Conservation (phyloP, 1,284 basidiomycete genomes). For the Leccinum pachyderme region DNA sequence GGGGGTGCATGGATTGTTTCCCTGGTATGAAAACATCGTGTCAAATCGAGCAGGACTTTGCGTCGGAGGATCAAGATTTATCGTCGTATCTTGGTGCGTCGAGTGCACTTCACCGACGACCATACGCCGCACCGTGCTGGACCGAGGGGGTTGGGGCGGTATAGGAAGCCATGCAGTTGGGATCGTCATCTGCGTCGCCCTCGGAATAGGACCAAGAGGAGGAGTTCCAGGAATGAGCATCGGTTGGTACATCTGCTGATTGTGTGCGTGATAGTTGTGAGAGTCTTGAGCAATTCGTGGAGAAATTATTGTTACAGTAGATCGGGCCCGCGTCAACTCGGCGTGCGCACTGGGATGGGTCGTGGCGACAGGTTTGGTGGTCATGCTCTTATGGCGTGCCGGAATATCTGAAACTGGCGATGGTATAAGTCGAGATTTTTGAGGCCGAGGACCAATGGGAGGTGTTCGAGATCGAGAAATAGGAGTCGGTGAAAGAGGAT, state of each 20-base stretch:
- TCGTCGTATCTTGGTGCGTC: conserved; percentile 41
- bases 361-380: conserved; percentile 24
- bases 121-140: conserved; percentile 5
- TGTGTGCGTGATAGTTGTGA: conserved; percentile 34
- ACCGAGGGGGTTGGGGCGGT: conserved; percentile 6
- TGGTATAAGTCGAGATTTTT: conserved; percentile 36
- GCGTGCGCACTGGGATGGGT: conserved; percentile 18
- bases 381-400: conserved; percentile 34
- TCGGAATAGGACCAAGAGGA: conserved; percentile 7
- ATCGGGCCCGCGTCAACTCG: conserved; percentile 26
- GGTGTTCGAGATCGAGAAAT: conserved; percentile 43
- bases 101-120: conserved; percentile 25
- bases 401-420: conserved; percentile 30
- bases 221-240: conserved; percentile 29
- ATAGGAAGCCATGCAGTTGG: conserved; percentile 20
- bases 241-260: conserved; percentile 34
- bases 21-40: conserved; percentile 30
- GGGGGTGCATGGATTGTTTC: conserved; percentile 8
- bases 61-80: conserved; percentile 35
- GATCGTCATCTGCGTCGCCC: conserved; percentile 3
- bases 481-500: conserved; percentile 21
- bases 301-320: conserved; percentile 29
- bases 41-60: conserved; percentile 46
- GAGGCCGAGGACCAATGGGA: conserved; percentile 47
- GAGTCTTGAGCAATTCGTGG: conserved; percentile 32